Evolutionary conservation across 2,329 filamentous ascomycete species (phyloP), one percentile per base, ranked within the genome.

Genomic region (Paecilomyces variotii): DNA sequence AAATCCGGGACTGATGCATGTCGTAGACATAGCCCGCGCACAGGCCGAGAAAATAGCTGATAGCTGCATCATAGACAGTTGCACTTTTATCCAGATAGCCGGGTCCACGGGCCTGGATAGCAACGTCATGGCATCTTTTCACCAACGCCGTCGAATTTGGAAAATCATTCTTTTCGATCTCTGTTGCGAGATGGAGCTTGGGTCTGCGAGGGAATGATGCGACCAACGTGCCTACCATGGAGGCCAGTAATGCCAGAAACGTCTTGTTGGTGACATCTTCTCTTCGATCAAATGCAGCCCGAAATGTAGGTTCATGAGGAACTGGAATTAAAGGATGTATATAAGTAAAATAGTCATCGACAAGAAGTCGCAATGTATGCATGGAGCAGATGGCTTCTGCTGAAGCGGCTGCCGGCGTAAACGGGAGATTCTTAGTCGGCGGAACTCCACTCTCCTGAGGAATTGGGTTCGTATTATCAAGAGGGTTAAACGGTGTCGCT

Each of bases 291-390:
- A 79, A 74, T 1, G 75, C 74, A 55, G 71, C 71, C 53, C 77
- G 73, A 57, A 79, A 79, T 25, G 74, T 75, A 19, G 75, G 76
- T 56, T 79, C 77, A 63, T 79, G 77, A 4, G 77, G 77, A 27
- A 79, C 58, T 4, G 77, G 77, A 12, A 78, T 71, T 55, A 79
- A 62, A 12, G 77, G 77, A 61, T 79, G 77, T 39, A 79, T 79
- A 60, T 78, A 79, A 6, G 72, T 76, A 57, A 79, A 79, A 57
- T 74, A 79, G 64, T 79, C 77, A 61, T 79, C 76, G 11, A 79
- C 60, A 3, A 79, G 64, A 5, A 75, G 63, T 55, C 72, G 69
- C 50, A 79, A 63, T 0, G 75, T 75, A 12, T 69, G 62, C 24
- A 78, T 55, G 3, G 76, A 71, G 60, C 77, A 79, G 53, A 79